Evolutionary conservation across 345 rosid genomes (phyloP).

Genomic region (Aethionema arabicum): DNA sequence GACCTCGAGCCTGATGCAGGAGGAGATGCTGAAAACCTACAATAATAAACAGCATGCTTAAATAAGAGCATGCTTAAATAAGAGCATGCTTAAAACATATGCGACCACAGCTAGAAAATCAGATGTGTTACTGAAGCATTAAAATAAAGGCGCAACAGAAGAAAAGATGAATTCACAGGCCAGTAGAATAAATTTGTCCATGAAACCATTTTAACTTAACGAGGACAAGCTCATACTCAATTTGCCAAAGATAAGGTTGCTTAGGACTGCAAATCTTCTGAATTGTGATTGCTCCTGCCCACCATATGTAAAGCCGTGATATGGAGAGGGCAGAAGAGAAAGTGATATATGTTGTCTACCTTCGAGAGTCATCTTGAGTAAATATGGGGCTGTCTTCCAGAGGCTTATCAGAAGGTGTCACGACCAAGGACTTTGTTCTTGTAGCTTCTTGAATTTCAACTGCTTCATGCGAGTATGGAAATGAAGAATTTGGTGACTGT

Average conservation of each 20-base stretch:
- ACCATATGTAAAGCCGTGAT: constrained; percentile 11
- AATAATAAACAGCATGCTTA: constrained; percentile 25
- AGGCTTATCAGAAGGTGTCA: constrained; percentile 36
- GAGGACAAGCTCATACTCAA: constrained; percentile 3
- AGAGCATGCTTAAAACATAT: constrained; percentile 23
- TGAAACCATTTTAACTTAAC: constrained; percentile 13
- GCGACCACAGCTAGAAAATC: constrained; percentile 14
- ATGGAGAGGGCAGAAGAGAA: background rate
- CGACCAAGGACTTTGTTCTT: constrained; percentile 45
- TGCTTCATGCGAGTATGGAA: constrained; percentile 35
- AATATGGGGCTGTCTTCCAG: constrained; percentile 35
- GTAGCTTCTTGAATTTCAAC: constrained; percentile 46
- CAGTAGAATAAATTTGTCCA: background rate
- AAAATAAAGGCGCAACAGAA: constrained; percentile 23
- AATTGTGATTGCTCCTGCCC: constrained; percentile 14
- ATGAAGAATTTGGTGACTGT: constrained; percentile 36
- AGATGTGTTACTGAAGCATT: constrained; percentile 15
- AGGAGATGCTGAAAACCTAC: constrained; percentile 36
- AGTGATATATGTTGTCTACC: constrained; percentile 41
- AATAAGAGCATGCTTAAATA: constrained; percentile 13
- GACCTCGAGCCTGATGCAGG: constrained; percentile 30
- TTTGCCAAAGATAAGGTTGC: constrained; percentile 13
- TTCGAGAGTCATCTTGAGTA: constrained; percentile 43
- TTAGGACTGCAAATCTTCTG: constrained; percentile 14
- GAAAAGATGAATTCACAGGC: constrained; percentile 29